phyloP scores from a whole-genome alignment of 2,329 filamentous ascomycete genomes.

The Neofusicoccum cordaticola region DNA sequence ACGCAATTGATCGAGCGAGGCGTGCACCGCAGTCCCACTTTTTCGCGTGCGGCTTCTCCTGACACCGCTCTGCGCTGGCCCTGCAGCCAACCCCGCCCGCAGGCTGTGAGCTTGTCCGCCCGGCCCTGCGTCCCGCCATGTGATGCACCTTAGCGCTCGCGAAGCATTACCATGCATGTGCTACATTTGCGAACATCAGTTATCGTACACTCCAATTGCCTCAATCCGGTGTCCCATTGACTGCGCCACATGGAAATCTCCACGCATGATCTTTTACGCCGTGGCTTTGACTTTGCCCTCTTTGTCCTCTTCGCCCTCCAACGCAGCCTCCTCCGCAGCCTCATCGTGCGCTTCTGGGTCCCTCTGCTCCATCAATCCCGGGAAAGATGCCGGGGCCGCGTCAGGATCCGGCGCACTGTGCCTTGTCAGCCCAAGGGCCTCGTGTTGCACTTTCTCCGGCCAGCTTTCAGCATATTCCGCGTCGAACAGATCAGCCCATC shows the following conservation, averaged over 20 bases:
- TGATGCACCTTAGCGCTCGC: not conserved
- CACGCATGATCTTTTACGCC: not conserved
- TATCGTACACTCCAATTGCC: not conserved
- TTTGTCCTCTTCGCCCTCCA: not conserved
- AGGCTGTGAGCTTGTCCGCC: too few relatives aligned
- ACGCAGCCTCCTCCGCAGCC: not conserved
- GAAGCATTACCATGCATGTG: not conserved
- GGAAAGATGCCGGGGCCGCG: not conserved
- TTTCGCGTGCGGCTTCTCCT: too few relatives aligned
- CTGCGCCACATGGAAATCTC: too few relatives aligned
- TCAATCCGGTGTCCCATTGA: not conserved
- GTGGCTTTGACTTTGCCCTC: not conserved
- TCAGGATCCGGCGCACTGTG: not conserved
- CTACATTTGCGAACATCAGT: not conserved
- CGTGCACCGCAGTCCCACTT: too few relatives aligned
- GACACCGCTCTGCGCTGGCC: too few relatives aligned
- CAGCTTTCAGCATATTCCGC: conserved; percentile 26
- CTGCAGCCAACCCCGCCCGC: too few relatives aligned
- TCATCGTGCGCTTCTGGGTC: not conserved
- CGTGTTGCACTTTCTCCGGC: conserved; percentile 22
- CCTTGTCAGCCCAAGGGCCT: conserved; percentile 14
- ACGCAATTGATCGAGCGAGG: too few relatives aligned
- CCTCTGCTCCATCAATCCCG: not conserved
- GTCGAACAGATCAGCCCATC: conserved; percentile 35
- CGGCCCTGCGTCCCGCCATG: not conserved